Base-by-base conservation (phyloP, 768 basidiomycete genomes). In the Mycena belliarum region DNA sequence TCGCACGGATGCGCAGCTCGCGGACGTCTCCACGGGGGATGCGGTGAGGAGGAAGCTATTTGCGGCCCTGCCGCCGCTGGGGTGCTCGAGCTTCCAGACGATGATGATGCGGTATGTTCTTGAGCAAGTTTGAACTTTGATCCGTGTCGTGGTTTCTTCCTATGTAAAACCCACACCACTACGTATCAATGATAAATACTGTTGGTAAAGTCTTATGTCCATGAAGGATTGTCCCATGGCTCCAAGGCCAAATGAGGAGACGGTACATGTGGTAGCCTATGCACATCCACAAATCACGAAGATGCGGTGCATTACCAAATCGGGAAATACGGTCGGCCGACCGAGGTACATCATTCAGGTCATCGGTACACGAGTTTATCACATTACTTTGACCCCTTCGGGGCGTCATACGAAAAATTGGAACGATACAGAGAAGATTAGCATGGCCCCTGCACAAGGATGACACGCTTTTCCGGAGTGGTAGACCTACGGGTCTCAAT, bases 401-500 rank as follows among this genome's bases (percentile, higher is more conserved):
- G 58, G 58, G 58, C 29, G 58, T 54, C 58, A 59, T 59, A 59
- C 58, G 52, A 90, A 94, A 93, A 92, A 91, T 94, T 93, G 93
- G 91, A 95, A 94, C 92, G 90, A 95, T 95, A 95, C 93, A 95
- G 94, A 96, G 93, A 95, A 95, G 94, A 95, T 95, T 95, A 95
- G 93, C 55, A 57, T 57, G 55, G 55, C 55, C 55, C 55, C 55
- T 57, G 55, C 94, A 95, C 93, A 96, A 95, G 95, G 93, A 95
- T 96, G 94, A 95, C 94, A 95, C 91, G 90, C 89, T 92, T 89
- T 89, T 82, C 87, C 88, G 87, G 89, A 90, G 88, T 89, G 88
- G 88, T 88, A 88, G 80, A 79, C 69, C 76, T 77, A 79, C 75
- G 76, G 78, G 68, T 78, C 77, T 79, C 77, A 79, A 79, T 79